Percentiles rank a stretch among this genome's conserved stretches.
These are phyloP conservation scores for Euphorbia lathyris DNA, from an alignment of 345 rosid species.

Conservation along the genomic window DNA sequence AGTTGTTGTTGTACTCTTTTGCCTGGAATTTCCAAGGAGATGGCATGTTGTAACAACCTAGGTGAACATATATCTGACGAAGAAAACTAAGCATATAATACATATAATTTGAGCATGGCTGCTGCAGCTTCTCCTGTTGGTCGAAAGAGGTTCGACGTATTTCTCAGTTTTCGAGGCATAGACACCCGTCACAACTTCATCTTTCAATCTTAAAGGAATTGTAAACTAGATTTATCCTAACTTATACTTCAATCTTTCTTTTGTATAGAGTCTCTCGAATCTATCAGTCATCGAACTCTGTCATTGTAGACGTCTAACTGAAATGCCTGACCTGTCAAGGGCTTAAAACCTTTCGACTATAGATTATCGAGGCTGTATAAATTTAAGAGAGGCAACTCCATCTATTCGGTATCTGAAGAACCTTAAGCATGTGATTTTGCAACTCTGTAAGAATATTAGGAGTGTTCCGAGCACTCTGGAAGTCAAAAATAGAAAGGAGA, in stretches of 20 bases:
- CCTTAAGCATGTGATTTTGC: neutral
- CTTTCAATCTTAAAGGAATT: neutral
- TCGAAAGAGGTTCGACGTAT: neutral
- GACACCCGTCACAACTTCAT: neutral
- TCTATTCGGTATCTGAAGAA: neutral
- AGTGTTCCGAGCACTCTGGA: neutral
- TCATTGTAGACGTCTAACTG: neutral
- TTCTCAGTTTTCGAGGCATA: conserved; percentile 2
- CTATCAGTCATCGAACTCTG: neutral
- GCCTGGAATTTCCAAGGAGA: neutral
- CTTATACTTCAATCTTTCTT: neutral
- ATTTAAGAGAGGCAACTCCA: neutral
- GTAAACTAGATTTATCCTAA: neutral
- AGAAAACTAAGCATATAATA: too few relatives aligned
- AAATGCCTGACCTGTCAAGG: neutral
- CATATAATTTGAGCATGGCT: too few relatives aligned
- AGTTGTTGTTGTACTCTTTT: neutral
- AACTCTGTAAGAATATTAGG: neutral
- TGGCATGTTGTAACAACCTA: too few relatives aligned
- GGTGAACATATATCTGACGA: too few relatives aligned
- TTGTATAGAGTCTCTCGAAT: neutral
- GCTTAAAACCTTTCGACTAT: neutral
- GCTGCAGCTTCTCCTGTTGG: neutral
- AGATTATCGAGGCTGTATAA: neutral
- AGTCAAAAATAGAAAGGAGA: neutral